Base-by-base conservation (phyloP, 2,329 filamentous ascomycete genomes). In the Furcasterigmium sp. region DNA sequence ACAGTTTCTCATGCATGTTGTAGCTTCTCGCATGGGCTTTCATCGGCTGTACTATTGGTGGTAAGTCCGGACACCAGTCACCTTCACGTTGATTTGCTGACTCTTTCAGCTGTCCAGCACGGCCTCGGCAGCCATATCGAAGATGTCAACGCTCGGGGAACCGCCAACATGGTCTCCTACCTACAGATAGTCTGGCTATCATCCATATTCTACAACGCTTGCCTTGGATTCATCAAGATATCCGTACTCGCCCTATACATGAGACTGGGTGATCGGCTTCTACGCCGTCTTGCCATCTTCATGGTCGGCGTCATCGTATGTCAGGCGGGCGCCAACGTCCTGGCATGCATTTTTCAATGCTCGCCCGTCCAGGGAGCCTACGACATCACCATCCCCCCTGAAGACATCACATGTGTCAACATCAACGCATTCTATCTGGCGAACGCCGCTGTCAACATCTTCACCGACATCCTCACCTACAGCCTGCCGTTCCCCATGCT, bases 151-250 rank as follows among this genome's bases (percentile, higher is more conserved):
- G 26, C 28, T 3, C 44, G 34, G 8, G 49, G 49, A 11, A 43
- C 36, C 8, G 35, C 35, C 7, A 52, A 54, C 46, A 37, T 50
- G 43, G 47, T 47, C 8, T 18, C 43, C 6, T 54, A 56, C 40
- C n/a, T 30, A 9, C 47, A 52, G 36, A 46, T 46, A 6, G 64
- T 71, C 26, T 73, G 69, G 64, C 53, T 64, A 35, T 70, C 60
- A 48, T 69, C 70, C 17, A 67, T 72, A 50, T 70, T 73, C 56
- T 74, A 74, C 50, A 67, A 71, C 18, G 62, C 68, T 29, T 61
- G 57, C 26, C 56, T 72, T 4, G 68, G 69, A 17, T 72, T 72
- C 52, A 59, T 73, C 55, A 74, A 75, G 51, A 59, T 65, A 21
- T 73, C 69, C 2, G 66, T 70, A 3, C 59, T 73, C 17, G 61